These are phyloP conservation scores for Phytophthora pistaciae DNA, from an alignment of 352 stramenopile genomes.

Conservation along the genomic window DNA sequence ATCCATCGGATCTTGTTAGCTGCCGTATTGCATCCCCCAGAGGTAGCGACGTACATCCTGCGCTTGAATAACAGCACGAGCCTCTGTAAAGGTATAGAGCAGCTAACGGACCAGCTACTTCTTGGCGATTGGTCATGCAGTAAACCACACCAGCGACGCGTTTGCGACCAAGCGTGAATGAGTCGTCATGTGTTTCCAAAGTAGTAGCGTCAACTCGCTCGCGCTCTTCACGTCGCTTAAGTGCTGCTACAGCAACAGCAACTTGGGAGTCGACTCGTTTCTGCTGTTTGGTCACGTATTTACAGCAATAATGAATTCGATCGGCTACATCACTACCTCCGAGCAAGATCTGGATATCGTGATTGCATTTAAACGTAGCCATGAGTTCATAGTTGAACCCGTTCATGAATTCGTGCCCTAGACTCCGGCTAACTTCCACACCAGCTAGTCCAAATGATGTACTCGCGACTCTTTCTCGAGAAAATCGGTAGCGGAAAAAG, in stretches of 20 bases:
- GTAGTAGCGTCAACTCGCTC: not conserved
- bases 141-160: not conserved
- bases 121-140: conserved; percentile 11
- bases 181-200: not conserved
- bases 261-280: conserved; percentile 11
- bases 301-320: conserved; percentile 13
- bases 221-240: conserved; percentile 2
- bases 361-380: conserved; percentile 4
- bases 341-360: not conserved
- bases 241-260: not conserved
- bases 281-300: conserved; percentile 19
- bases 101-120: conserved; percentile 10
- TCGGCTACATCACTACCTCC: not conserved
- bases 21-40: not conserved
- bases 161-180: not conserved
- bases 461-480: not conserved
- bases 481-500: conserved; percentile 10
- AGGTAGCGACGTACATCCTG: not conserved
- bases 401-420: conserved; percentile 12
- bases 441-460: conserved; percentile 2
- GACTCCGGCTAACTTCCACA: not conserved
- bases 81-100: conserved; percentile 1
- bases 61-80: conserved; percentile 13
- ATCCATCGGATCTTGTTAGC: not conserved
- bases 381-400: conserved; percentile 17